Conservation (phyloP, 202 grass and related monocot species). For the Carex sylvatica region DNA sequence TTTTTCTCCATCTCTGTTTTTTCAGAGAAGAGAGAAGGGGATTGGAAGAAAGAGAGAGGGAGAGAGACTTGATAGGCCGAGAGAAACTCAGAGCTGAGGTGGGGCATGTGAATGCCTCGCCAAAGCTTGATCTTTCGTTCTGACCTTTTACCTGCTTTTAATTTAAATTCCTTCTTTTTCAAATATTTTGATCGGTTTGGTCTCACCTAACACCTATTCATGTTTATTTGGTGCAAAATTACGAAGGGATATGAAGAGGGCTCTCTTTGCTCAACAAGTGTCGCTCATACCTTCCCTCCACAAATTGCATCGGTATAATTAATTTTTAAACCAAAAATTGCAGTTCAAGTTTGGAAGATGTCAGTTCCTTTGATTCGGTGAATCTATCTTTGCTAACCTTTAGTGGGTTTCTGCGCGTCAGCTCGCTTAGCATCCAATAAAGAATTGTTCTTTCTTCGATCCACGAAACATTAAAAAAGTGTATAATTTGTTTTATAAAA, state of each 20-base stretch:
- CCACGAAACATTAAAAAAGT: conserved; percentile 32
- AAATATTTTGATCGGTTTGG: conserved; percentile 17
- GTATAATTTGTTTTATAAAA: conserved; percentile 42
- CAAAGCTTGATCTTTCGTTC: conserved; percentile 45
- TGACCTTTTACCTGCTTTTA: conserved; percentile 48
- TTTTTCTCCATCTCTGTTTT: conserved; percentile 18
- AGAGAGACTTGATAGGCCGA: conserved; percentile 30
- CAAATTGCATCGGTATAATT: conserved; percentile 1
- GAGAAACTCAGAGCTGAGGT: conserved; percentile 28
- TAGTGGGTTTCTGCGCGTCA: conserved; percentile 75
- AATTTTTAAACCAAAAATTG: conserved; percentile 16
- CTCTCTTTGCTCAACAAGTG: conserved; percentile 32
- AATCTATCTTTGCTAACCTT: conserved; percentile 28
- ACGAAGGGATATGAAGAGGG: neutral
- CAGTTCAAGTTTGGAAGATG: conserved; percentile 6
- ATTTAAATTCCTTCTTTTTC: conserved; percentile 32
- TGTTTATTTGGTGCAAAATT: conserved; percentile 21
- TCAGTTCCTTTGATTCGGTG: conserved; percentile 30
- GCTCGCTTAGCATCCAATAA: conserved; percentile 32
- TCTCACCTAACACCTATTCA: conserved; percentile 27
- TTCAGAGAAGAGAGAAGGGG: conserved; percentile 33
- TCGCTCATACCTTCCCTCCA: neutral
- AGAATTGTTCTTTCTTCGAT: conserved; percentile 35
- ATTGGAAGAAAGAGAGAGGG: conserved; percentile 17
- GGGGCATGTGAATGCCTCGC: conserved; percentile 31